These are phyloP conservation scores for Sarcomyxa edulis DNA, from an alignment of 768 basidiomycete genomes.

Conservation along the genomic window DNA sequence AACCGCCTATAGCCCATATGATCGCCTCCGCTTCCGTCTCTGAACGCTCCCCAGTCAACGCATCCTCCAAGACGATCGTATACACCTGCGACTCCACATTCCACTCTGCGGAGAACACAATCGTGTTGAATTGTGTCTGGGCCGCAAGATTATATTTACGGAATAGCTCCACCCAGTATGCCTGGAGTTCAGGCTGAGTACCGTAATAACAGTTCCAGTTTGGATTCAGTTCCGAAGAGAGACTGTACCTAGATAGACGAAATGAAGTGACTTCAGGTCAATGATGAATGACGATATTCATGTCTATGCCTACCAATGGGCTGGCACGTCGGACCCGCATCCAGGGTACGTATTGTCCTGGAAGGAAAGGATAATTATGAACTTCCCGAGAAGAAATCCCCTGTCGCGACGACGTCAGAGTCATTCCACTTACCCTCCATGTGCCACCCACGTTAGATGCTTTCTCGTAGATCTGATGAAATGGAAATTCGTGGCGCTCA, in stretches of 20 bases:
- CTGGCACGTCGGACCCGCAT: constrained; percentile 52
- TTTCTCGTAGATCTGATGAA: constrained; percentile 44
- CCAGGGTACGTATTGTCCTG: constrained; percentile 57
- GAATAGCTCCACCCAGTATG: constrained; percentile 45
- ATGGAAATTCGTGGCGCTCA: too few relatives aligned
- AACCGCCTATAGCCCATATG: constrained; percentile 47
- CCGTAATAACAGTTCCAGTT: constrained; percentile 44
- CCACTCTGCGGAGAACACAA: constrained; percentile 40
- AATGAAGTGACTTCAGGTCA: too few relatives aligned
- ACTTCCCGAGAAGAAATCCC: too few relatives aligned
- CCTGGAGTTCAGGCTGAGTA: constrained; percentile 42
- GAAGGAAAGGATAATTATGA: too few relatives aligned
- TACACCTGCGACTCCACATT: constrained; percentile 36
- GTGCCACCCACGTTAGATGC: constrained; percentile 46
- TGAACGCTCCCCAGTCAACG: constrained; percentile 27
- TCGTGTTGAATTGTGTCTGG: constrained; percentile 36
- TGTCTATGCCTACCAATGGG: too few relatives aligned
- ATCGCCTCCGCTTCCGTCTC: constrained; percentile 36
- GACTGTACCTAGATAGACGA: too few relatives aligned
- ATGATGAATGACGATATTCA: too few relatives aligned
- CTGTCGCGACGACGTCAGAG: not conserved
- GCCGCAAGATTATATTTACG: constrained; percentile 35
- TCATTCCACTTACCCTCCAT: constrained; percentile 43
- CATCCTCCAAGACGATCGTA: constrained; percentile 31
- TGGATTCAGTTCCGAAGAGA: constrained; percentile 50